phyloP scores from a whole-genome alignment of 768 basidiomycete genomes.

The button mushroom (Agaricus bisporus) region DNA sequence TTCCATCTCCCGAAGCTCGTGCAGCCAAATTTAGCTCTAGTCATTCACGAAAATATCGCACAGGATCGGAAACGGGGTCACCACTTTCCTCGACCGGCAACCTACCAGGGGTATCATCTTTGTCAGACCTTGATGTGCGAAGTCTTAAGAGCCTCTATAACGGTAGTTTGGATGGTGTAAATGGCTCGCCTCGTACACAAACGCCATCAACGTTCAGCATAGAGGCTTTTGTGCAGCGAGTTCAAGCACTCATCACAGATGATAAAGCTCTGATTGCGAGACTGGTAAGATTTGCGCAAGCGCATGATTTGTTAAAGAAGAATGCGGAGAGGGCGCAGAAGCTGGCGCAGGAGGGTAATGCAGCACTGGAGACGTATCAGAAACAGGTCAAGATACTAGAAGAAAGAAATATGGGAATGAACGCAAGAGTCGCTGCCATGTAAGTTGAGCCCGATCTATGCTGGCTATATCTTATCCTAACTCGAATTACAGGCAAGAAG shows the following conservation, averaged over 20 bases:
- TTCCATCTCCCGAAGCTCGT: slow-evolving; percentile 83
- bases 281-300: slow-evolving; percentile 78
- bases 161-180: slow-evolving; percentile 10
- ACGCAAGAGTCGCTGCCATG: slow-evolving; percentile 50
- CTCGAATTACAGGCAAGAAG: slow-evolving; percentile 50
- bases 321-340: slow-evolving; percentile 91
- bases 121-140: slow-evolving; percentile 83
- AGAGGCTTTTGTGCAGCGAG: slow-evolving; percentile 70
- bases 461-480: slow-evolving; percentile 6
- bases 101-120: slow-evolving; percentile 33
- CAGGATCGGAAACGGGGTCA: slow-evolving; percentile 42
- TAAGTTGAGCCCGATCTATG: slow-evolving; percentile 25
- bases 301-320: slow-evolving; percentile 86
- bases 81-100: slow-evolving; percentile 16
- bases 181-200: slow-evolving; percentile 17
- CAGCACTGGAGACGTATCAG: slow-evolving; percentile 84
- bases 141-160: slow-evolving; percentile 81
- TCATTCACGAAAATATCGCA: slow-evolving; percentile 40
- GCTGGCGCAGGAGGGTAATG: slow-evolving; percentile 76
- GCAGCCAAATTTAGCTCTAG: slow-evolving; percentile 47
- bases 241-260: slow-evolving; percentile 78
- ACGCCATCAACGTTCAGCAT: slow-evolving; percentile 43
- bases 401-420: slow-evolving; percentile 56
- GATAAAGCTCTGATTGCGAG: slow-evolving; percentile 82
- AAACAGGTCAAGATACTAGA: slow-evolving; percentile 79